Percentiles rank a stretch among this genome's conserved stretches.
These are phyloP conservation scores for Nemophila menziesii DNA, from an alignment of 257 asterid species.

Conservation along the genomic window DNA sequence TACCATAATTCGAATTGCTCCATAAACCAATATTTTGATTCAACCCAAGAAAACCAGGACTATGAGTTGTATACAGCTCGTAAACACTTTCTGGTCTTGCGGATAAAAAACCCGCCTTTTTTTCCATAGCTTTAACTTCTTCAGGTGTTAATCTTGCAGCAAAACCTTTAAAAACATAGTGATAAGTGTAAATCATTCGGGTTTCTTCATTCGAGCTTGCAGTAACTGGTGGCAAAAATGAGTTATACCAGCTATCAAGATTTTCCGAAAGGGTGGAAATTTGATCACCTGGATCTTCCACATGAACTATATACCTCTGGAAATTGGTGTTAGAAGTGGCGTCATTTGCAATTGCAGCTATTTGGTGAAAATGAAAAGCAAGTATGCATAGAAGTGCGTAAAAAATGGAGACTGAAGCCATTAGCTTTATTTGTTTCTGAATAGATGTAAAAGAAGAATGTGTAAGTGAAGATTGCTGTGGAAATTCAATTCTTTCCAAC, in stretches of 20 bases:
- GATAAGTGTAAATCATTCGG: conserved; percentile 22
- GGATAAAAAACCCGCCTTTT: conserved; percentile 18
- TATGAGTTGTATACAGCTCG: conserved; percentile 32
- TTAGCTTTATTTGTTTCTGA: not conserved
- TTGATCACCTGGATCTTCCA: conserved; percentile 13
- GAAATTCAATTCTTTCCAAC: no score
- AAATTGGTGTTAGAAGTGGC: conserved; percentile 1
- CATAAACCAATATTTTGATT: conserved; percentile 33
- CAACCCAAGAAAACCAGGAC: conserved; percentile 37
- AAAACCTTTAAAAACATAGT: conserved; percentile 30
- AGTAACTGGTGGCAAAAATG: conserved; percentile 21
- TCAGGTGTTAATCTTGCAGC: conserved; percentile 27
- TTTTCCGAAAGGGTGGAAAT: conserved; percentile 10
- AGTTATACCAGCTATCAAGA: conserved; percentile 20
- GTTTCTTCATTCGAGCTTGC: conserved; percentile 7
- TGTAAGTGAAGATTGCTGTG: no score
- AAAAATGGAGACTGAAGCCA: conserved; percentile 10
- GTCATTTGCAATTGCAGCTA: conserved; percentile 8
- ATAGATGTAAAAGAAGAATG: not conserved
- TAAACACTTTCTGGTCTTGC: conserved; percentile 19
- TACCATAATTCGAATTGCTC: conserved; percentile 34
- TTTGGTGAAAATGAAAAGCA: not conserved
- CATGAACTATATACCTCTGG: conserved; percentile 32
- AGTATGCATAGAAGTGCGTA: conserved; percentile 8
- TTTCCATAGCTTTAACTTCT: conserved; percentile 26